phyloP scores from a whole-genome alignment of 116 monocot genomes.

The Posidonia oceanica region DNA sequence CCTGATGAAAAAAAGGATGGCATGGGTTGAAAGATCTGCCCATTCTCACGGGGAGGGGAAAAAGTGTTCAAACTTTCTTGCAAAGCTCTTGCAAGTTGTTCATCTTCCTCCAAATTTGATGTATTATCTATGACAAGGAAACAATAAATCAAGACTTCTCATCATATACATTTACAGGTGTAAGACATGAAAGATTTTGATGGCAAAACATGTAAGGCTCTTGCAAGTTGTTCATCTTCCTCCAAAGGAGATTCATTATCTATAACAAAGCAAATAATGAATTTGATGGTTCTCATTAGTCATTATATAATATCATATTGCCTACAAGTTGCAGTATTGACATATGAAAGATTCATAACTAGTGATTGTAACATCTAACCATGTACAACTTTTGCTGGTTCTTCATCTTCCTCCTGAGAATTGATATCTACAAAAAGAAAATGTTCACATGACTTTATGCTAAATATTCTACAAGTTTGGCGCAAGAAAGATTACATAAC shows the following conservation, averaged over 20 bases:
- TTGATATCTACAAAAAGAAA: neutral
- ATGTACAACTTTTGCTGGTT: neutral
- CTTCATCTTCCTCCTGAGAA: slow-evolving; percentile 4
- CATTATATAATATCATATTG: neutral
- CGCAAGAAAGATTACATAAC: neutral
- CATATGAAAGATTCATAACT: neutral
- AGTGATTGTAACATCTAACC: neutral
- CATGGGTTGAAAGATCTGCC: slow-evolving; percentile 29
- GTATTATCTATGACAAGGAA: slow-evolving; percentile 23
- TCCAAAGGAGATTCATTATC: slow-evolving; percentile 42
- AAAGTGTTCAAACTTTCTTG: slow-evolving; percentile 68
- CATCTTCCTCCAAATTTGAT: slow-evolving; percentile 68
- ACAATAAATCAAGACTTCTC: neutral
- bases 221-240: slow-evolving; percentile 83
- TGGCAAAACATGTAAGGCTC: slow-evolving; percentile 39
- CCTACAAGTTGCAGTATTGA: too few species aligned
- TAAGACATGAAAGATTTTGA: neutral
- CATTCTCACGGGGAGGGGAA: slow-evolving; percentile 52
- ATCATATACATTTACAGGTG: neutral
- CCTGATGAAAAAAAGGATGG: slow-evolving; percentile 23
- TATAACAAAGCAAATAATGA: neutral
- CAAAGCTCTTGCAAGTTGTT: slow-evolving; percentile 74
- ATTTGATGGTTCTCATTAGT: too few species aligned
- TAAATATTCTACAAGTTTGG: neutral
- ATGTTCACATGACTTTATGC: neutral